Conservation (phyloP, 495 filamentous ascomycete genomes). For the Aspergillus diversus region DNA sequence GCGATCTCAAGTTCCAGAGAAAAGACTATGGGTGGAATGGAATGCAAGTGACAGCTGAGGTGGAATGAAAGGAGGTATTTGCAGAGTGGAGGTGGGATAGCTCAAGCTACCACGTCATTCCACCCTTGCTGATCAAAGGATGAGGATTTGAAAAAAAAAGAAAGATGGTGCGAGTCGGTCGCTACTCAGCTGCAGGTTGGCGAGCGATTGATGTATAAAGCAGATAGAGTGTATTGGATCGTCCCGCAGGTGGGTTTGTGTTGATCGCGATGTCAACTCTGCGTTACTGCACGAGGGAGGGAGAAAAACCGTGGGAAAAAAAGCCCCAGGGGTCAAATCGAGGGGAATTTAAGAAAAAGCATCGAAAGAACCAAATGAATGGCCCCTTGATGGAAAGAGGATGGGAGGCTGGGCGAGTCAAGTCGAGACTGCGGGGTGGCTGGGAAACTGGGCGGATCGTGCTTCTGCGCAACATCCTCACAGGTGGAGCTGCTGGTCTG, state of each 20-base stretch:
- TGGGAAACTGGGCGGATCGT: slow-evolving; percentile 24
- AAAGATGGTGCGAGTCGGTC: background rate
- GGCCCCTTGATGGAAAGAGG: slow-evolving; percentile 12
- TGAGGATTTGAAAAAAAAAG: background rate
- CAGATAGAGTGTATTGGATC: background rate
- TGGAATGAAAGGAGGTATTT: background rate
- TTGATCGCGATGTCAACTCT: background rate
- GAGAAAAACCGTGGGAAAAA: slow-evolving; percentile 3
- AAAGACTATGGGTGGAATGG: background rate
- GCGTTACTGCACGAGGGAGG: slow-evolving; percentile 4
- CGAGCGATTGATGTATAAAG: background rate
- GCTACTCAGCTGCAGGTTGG: background rate
- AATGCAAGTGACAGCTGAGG: slow-evolving; percentile 8
- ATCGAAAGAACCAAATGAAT: slow-evolving; percentile 9
- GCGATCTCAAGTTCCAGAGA: background rate
- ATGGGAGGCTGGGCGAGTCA: slow-evolving; percentile 28
- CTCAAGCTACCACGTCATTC: slow-evolving; percentile 16
- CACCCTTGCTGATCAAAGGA: slow-evolving; percentile 2
- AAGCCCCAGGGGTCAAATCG: background rate
- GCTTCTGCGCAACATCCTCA: slow-evolving; percentile 14
- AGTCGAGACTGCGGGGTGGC: slow-evolving; percentile 32
- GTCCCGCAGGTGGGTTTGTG: background rate
- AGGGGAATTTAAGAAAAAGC: slow-evolving; percentile 8
- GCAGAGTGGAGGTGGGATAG: background rate
- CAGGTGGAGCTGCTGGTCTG: background rate